Base-by-base conservation (phyloP, 805 yeast genomes). In the Kodamaea jinghongensis region DNA sequence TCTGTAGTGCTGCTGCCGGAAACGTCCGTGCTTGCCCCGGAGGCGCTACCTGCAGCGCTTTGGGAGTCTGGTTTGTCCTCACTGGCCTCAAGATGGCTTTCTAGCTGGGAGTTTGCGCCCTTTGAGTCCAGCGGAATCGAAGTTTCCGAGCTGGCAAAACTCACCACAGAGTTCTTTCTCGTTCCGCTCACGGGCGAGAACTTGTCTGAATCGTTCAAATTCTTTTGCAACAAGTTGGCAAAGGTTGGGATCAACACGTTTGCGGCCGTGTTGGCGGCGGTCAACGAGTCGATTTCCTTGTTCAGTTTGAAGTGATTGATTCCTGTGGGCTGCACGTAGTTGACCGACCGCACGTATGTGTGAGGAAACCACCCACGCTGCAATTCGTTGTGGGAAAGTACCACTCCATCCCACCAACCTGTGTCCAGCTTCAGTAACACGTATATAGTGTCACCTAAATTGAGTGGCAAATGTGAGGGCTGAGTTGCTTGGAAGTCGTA, bases 361-460 rank as follows among this genome's bases (percentile, higher is more conserved):
- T 75, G 75, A 12, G 96, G 95, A 64, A 88, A 86, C 96, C 96
- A 88, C 50, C 96, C 96, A 54, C 95, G 71, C 28, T 56, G 52
- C 4, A 73, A 58, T 4, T 67, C 73, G 5, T 75, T 74, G 45
- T 43, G 51, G 40, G 42, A 51, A 48, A 58, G 38, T 4, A 60
- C 36, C 12, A 83, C 70, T 8, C 96, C 96, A 58, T 88, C 96
- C 93, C 95, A 86, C 96, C 96, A 88, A 2, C 88, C 86, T 2
- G 78, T 58, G 28, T 73, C 76, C 11, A 78, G 67, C 44, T 83
- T 83, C 11, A 72, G 56, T n/a, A 86, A 55, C 10, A 88, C 93
- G 49, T 82, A 76, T 1, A 88, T 64, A 3, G 83, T 71, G 47
- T 85, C 95, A 13, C 89, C 91, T n/a, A 73, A 63, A 38, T 60